phyloP scores from a whole-genome alignment of 805 yeast genomes.

The Blastobotrys peoriensis region DNA sequence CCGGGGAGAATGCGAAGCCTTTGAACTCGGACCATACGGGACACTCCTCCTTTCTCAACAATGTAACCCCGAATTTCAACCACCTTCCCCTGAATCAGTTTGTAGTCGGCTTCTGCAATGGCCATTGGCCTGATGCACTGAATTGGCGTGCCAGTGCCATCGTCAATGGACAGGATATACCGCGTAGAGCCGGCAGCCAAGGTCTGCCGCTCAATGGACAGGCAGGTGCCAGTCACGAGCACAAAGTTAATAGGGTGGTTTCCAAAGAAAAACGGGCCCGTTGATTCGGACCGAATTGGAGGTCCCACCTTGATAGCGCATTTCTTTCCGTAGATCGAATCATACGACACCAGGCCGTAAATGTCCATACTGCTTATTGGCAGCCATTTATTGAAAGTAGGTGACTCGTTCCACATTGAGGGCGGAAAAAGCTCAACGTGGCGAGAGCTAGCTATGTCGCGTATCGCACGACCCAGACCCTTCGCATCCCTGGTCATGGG shows the following conservation, averaged over 20 bases:
- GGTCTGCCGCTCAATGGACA: slow-evolving; percentile 4
- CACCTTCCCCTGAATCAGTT: neutral
- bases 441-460: too few species aligned
- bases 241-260: slow-evolving; percentile 21
- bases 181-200: neutral
- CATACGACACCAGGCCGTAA: slow-evolving; percentile 3
- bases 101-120: neutral
- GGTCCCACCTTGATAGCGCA: neutral
- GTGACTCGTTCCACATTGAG: slow-evolving; percentile 8
- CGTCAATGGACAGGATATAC: slow-evolving; percentile 5
- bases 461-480: too few species aligned
- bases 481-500: too few species aligned
- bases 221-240: slow-evolving; percentile 13
- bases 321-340: slow-evolving; percentile 4
- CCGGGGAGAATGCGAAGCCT: neutral
- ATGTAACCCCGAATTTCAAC: slow-evolving; percentile 2
- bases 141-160: slow-evolving; percentile 8
- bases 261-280: slow-evolving; percentile 17
- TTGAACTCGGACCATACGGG: neutral
- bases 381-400: slow-evolving; percentile 20
- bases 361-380: slow-evolving; percentile 18
- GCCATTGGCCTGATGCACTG: neutral
- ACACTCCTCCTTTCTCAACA: neutral
- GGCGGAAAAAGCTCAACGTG: slow-evolving; percentile 2
- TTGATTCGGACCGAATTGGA: slow-evolving; percentile 1